Conservation (phyloP, 2,329 filamentous ascomycete genomes). For the Penicillium hesseltinei region DNA sequence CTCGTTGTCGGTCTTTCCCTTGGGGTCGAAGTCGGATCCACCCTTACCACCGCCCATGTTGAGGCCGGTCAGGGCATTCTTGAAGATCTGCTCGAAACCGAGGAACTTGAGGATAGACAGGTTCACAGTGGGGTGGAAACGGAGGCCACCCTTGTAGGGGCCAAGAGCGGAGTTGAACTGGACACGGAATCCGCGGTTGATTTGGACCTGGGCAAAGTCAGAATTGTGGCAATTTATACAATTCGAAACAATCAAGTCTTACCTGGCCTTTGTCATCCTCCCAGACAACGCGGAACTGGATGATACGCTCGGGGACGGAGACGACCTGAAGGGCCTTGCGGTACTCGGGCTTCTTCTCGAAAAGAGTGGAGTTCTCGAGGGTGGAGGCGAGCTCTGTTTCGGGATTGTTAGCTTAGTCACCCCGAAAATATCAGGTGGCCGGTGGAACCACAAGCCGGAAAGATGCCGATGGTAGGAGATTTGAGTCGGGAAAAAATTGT, state of each 20-base stretch:
- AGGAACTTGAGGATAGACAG: slow-evolving; percentile 85
- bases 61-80: slow-evolving; percentile 95
- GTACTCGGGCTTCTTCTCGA: slow-evolving; percentile 93
- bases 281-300: slow-evolving; percentile 98
- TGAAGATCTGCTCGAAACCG: slow-evolving; percentile 99
- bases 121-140: slow-evolving; percentile 76
- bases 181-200: slow-evolving; percentile 93
- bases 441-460: slow-evolving; percentile 16
- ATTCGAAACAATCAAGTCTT: slow-evolving; percentile 1
- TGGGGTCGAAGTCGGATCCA: slow-evolving; percentile 97
- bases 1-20: slow-evolving; percentile 96
- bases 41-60: slow-evolving; percentile 98
- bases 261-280: slow-evolving; percentile 79
- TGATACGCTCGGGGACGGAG: slow-evolving; percentile 87
- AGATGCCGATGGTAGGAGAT: slow-evolving; percentile 17
- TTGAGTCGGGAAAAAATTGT: neutral
- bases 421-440: slow-evolving; percentile 1
- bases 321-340: slow-evolving; percentile 82
- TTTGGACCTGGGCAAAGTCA: slow-evolving; percentile 61
- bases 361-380: slow-evolving; percentile 89
- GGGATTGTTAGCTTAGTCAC: slow-evolving; percentile 14
- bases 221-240: neutral
- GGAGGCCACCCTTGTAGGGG: slow-evolving; percentile 95
- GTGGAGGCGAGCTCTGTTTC: slow-evolving; percentile 82
- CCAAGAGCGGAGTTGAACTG: slow-evolving; percentile 98